These are phyloP conservation scores for Oldenlandia corymbosa DNA, from an alignment of 257 asterid genomes.

Conservation along the genomic window DNA sequence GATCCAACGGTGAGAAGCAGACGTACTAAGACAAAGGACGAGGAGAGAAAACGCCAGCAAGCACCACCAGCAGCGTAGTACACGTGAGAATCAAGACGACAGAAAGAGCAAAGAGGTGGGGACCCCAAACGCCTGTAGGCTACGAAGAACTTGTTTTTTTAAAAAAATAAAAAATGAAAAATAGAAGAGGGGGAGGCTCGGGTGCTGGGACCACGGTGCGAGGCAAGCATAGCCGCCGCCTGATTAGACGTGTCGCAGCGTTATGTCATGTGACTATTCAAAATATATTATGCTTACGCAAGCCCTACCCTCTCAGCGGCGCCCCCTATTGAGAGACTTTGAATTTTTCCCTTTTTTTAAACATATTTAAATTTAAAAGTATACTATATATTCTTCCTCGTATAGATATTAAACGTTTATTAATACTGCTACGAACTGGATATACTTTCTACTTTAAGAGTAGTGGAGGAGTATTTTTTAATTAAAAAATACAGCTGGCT, in stretches of 20 bases:
- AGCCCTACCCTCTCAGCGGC: constrained; percentile 58
- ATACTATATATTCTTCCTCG: too few relatives aligned
- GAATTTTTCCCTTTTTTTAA: too few relatives aligned
- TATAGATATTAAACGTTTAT: too few relatives aligned
- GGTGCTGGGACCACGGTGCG: not conserved
- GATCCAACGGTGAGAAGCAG: not conserved
- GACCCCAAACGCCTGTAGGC: too few relatives aligned
- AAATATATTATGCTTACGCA: constrained; percentile 38
- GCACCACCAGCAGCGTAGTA: not conserved
- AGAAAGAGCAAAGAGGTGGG: constrained; percentile 7
- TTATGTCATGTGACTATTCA: constrained; percentile 23
- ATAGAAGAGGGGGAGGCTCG: not conserved
- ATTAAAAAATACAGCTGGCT: not conserved
- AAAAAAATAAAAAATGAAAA: too few relatives aligned
- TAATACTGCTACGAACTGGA: too few relatives aligned
- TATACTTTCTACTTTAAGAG: too few relatives aligned
- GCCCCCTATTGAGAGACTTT: too few relatives aligned
- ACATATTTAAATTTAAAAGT: too few relatives aligned
- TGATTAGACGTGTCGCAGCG: constrained; percentile 53
- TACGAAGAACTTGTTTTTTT: too few relatives aligned
- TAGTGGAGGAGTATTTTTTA: not conserved
- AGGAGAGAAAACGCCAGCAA: not conserved
- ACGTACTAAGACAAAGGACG: too few relatives aligned
- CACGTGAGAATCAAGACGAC: constrained; percentile 16
- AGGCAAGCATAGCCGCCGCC: constrained; percentile 57